phyloP scores from a whole-genome alignment of 1,284 basidiomycete species.

The Apiotrichum akiyoshidainum region DNA sequence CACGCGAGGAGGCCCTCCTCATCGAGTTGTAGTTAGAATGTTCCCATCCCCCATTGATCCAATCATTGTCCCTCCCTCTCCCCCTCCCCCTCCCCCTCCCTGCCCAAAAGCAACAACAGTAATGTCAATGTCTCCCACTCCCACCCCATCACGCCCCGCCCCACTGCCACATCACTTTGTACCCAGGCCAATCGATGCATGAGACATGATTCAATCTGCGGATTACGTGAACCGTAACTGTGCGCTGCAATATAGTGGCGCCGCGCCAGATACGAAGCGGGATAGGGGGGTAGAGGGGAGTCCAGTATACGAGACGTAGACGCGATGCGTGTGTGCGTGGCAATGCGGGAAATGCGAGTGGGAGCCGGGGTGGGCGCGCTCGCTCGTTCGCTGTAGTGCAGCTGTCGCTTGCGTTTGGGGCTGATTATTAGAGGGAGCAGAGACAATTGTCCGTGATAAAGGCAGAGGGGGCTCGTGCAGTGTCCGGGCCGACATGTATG shows the following conservation, averaged over 20 bases:
- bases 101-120: not conserved
- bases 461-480: too few relatives aligned
- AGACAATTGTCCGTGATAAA: too few relatives aligned
- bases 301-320: too few relatives aligned
- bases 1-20: conserved; percentile 76
- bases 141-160: not conserved
- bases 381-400: too few relatives aligned
- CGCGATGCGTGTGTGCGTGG: too few relatives aligned
- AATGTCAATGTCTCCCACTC: not conserved
- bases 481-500: too few relatives aligned
- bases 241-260: not conserved
- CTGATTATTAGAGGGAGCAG: too few relatives aligned
- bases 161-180: not conserved
- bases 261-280: not conserved
- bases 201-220: not conserved
- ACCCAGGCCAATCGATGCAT: conserved; percentile 4
- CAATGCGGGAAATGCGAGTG: too few relatives aligned
- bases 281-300: too few relatives aligned
- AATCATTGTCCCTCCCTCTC: not conserved
- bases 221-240: not conserved
- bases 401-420: too few relatives aligned
- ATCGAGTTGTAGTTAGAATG: conserved; percentile 54
- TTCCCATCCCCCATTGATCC: conserved; percentile 1
- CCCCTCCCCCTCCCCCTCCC: not conserved
- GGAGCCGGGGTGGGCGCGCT: too few relatives aligned